Percentiles rank a stretch among this genome's conserved stretches.
These are phyloP conservation scores for Vicia sativa DNA, from an alignment of 306 rosid species.

Conservation along the genomic window DNA sequence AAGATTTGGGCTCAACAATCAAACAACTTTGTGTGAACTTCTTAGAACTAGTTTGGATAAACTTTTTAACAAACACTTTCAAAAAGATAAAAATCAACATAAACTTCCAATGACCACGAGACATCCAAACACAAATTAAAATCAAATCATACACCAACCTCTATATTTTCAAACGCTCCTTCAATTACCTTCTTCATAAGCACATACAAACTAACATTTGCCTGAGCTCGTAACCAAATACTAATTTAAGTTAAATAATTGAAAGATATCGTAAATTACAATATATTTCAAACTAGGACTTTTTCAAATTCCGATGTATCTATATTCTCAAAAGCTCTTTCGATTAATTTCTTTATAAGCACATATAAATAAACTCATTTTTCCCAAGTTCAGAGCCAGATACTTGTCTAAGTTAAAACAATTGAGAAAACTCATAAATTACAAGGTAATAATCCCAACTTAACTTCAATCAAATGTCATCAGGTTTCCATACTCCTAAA, in stretches of 20 bases:
- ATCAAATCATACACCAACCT: background rate
- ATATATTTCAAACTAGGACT: background rate
- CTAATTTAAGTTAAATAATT: background rate
- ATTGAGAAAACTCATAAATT: background rate
- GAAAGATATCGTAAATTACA: background rate
- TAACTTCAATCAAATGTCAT: background rate
- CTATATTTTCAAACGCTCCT: background rate
- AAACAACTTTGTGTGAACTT: background rate
- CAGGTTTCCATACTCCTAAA: background rate
- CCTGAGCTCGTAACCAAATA: background rate
- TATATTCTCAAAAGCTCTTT: background rate
- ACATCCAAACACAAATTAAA: background rate
- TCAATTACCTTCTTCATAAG: background rate
- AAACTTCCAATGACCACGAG: background rate
- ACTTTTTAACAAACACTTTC: conserved; percentile 13
- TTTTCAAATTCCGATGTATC: background rate
- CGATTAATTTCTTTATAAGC: background rate
- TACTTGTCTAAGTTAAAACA: background rate
- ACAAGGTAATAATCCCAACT: background rate
- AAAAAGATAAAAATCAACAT: background rate
- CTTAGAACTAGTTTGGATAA: conserved; percentile 17
- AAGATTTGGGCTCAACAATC: background rate
- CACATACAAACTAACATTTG: background rate
- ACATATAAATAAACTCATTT: background rate
- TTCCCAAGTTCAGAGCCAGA: background rate